A percentile compares a stretch with the other conserved stretches of the same genome.
These are phyloP conservation scores for Phyllosticta capitalensis DNA, from an alignment of 2,329 filamentous ascomycete species.

Conservation along the genomic window DNA sequence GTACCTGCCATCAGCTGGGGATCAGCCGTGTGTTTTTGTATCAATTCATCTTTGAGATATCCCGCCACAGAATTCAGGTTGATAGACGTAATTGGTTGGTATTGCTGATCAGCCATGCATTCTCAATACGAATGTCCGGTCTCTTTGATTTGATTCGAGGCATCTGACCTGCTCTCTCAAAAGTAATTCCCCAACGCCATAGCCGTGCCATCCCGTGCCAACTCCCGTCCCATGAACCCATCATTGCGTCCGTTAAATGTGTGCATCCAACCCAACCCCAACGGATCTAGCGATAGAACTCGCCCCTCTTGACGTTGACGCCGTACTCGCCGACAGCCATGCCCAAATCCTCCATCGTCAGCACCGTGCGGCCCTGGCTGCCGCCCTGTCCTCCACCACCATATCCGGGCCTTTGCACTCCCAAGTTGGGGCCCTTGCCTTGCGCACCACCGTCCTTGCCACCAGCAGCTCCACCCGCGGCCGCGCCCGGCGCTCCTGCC, in stretches of 20 bases:
- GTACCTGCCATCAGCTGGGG: background rate
- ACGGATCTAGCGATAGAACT: conserved; percentile 70
- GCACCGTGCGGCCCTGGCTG: conserved; percentile 80
- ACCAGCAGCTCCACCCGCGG: conserved; percentile 46
- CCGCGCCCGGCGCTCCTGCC: conserved; percentile 44
- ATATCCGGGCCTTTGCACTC: conserved; percentile 44
- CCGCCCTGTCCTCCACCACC: conserved; percentile 80
- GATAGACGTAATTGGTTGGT: background rate
- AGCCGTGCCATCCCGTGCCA: background rate
- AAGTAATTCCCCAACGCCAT: background rate
- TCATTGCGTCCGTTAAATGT: background rate
- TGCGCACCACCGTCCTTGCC: conserved; percentile 30
- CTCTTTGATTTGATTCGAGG: background rate
- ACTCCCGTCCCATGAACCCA: background rate
- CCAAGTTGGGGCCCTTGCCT: conserved; percentile 39
- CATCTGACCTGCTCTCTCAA: background rate
- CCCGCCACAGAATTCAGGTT: background rate
- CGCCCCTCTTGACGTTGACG: conserved; percentile 92
- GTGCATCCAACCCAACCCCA: background rate
- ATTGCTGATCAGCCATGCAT: background rate
- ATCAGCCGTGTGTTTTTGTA: background rate
- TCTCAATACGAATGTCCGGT: background rate
- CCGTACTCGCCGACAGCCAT: conserved; percentile 98
- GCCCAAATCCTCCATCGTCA: conserved; percentile 97
- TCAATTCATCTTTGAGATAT: background rate